phyloP scores from a whole-genome alignment of 768 basidiomycete species.

The Sporobolomyces pararoseus region DNA sequence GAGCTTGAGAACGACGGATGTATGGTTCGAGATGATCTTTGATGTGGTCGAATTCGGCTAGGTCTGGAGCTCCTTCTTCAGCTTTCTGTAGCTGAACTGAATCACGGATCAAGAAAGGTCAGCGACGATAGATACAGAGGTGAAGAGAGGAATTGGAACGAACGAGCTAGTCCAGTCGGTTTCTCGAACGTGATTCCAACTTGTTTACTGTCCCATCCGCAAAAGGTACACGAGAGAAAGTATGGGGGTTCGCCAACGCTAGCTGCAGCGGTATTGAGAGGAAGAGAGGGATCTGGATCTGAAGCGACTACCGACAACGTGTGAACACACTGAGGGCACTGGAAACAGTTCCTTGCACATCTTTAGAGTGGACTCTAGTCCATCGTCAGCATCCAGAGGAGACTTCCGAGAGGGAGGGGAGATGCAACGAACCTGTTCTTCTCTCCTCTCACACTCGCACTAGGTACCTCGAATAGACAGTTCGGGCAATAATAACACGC shows the following conservation, averaged over 20 bases:
- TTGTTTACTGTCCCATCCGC: slow-evolving; percentile 90
- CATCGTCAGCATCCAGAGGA: neutral
- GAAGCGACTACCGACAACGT: slow-evolving; percentile 87
- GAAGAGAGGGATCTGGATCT: slow-evolving; percentile 52
- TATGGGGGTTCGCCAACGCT: slow-evolving; percentile 78
- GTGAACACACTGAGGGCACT: slow-evolving; percentile 88
- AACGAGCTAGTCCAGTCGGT: slow-evolving; percentile 89
- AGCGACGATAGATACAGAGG: neutral
- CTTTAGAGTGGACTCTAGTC: slow-evolving; percentile 52
- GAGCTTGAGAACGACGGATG: slow-evolving; percentile 57
- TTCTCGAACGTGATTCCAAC: slow-evolving; percentile 93
- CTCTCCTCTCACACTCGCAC: slow-evolving; percentile 94
- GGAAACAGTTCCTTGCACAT: slow-evolving; percentile 96
- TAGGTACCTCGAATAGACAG: slow-evolving; percentile 96
- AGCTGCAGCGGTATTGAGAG: slow-evolving; percentile 36
- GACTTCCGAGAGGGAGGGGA: no score
- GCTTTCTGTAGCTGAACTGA: slow-evolving; percentile 84
- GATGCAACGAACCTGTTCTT: slow-evolving; percentile 71
- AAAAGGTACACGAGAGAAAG: slow-evolving; percentile 84
- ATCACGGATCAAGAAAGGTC: neutral
- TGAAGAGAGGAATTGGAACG: slow-evolving; percentile 42
- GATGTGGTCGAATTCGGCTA: slow-evolving; percentile 83
- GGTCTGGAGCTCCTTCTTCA: slow-evolving; percentile 78
- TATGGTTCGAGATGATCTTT: slow-evolving; percentile 97
- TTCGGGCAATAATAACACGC: slow-evolving; percentile 97